A percentile compares a stretch with the other conserved stretches of the same genome.
Conservation (phyloP, 257 asterid genomes). For the Solanum phureja region DNA sequence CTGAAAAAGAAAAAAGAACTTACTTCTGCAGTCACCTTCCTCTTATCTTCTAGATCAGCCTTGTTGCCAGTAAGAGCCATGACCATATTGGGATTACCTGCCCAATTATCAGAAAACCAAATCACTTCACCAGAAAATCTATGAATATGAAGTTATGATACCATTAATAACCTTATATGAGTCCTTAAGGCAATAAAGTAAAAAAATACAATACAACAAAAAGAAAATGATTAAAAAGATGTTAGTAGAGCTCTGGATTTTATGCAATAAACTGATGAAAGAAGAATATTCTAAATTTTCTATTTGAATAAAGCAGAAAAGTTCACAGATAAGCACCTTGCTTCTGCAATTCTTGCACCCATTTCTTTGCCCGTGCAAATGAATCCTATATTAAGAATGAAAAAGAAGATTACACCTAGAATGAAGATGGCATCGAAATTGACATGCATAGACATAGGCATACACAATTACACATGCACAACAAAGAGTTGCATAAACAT, state of each 20-base stretch:
- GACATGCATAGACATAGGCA: neutral
- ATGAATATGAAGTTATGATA: neutral
- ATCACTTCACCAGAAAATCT: neutral
- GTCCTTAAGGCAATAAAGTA: neutral
- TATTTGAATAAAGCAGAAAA: neutral
- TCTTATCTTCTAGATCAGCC: slow-evolving; percentile 84
- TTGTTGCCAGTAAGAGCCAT: slow-evolving; percentile 93
- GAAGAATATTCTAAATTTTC: neutral
- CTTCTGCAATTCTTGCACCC: slow-evolving; percentile 97
- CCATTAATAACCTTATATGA: neutral
- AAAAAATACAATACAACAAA: neutral
- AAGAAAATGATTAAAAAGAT: neutral
- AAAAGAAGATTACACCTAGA: neutral
- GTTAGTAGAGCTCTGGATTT: neutral
- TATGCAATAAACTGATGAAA: neutral
- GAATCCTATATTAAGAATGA: slow-evolving; percentile 43
- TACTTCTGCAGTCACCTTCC: slow-evolving; percentile 74
- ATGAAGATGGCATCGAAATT: neutral
- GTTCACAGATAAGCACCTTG: slow-evolving; percentile 49
- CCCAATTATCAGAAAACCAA: neutral
- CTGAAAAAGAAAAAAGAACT: slow-evolving; percentile 9
- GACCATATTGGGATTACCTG: slow-evolving; percentile 86
- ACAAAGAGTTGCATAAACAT: neutral
- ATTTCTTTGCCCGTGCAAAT: slow-evolving; percentile 80
- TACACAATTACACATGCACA: neutral